Evolutionary conservation across 2,329 filamentous ascomycete species (phyloP).

Genomic region (Aspergillus melleus): DNA sequence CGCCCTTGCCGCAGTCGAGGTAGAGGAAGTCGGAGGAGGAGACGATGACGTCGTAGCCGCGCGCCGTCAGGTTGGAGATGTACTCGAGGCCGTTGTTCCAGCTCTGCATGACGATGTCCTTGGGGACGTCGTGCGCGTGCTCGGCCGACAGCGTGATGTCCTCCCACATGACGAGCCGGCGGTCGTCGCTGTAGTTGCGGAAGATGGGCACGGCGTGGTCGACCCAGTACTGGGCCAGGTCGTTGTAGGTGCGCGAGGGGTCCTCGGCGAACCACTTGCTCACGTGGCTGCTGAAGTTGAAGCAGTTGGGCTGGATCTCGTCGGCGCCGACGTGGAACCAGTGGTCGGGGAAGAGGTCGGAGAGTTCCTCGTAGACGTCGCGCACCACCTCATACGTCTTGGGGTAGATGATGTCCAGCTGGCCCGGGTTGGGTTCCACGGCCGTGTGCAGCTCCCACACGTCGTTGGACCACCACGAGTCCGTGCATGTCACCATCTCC

Average conservation of each 20-base stretch:
- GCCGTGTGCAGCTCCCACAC: conserved; percentile 55
- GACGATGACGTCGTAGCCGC: conserved; percentile 58
- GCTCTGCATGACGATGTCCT: conserved; percentile 54
- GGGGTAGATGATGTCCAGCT: conserved; percentile 57
- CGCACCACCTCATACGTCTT: conserved; percentile 56
- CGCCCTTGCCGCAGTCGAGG: conserved; percentile 57
- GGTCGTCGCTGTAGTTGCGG: conserved; percentile 42
- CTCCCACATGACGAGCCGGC: conserved; percentile 60
- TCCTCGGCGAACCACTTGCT: conserved; percentile 53
- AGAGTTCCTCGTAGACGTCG: conserved; percentile 57
- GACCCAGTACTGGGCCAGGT: conserved; percentile 57
- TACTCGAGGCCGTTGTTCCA: conserved; percentile 57
- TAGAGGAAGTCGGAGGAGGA: conserved; percentile 58
- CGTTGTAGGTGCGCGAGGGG: conserved; percentile 51
- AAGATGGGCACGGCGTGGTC: conserved; percentile 55
- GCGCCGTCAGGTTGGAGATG: conserved; percentile 52
- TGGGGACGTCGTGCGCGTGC: conserved; percentile 50
- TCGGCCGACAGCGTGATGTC: conserved; percentile 50
- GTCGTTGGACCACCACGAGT: conserved; percentile 64
- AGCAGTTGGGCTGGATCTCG: conserved; percentile 57
- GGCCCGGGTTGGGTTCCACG: conserved; percentile 58
- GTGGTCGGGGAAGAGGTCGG: conserved; percentile 51
- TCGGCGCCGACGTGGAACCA: conserved; percentile 60
- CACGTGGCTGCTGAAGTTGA: conserved; percentile 56
- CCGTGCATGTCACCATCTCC: conserved; percentile 55